Evolutionary conservation across 345 rosid genomes (phyloP), one percentile per base, ranked within the genome.

Genomic region (Murraya koenigii): DNA sequence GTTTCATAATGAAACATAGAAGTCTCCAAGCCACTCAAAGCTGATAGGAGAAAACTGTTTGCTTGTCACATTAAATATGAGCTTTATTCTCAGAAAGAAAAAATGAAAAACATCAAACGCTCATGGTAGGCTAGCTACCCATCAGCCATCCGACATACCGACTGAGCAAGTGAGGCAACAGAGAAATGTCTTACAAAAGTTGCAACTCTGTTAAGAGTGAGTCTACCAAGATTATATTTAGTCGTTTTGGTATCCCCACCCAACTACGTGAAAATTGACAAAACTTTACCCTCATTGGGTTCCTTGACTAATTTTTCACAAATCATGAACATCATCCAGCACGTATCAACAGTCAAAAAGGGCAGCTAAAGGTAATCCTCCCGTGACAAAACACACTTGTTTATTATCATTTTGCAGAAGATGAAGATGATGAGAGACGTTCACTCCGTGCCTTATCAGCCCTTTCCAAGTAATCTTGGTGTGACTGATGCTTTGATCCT

Each of bases 381-480:
- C 30, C 60, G 59, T 58, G 10, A 75, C 72, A 70, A 49, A 69
- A 39, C 44, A 77, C 36, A 59, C 70, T n/a, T 19, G 14, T 61
- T 55, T 67, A 65, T 63, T 32, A 75, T 85, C 80, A 86, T 82
- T 90, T 89, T 8, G 82, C 66, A 66, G 90, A 76, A 38, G 85
- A 74, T 39, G 88, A 75, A 20, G 75, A 38, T 65, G 93, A 85
- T 26, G 98, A 96, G 69, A 96, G 97, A 58, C 97, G 92, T 23
- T 86, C 90, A 72, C 78, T 88, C 47, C 97, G 85, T 66, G 98
- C 98, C 84, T 87, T 89, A 83, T 96, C 99, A 2, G 98, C 98
- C 71, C 81, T 94, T 68, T 96, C 99, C 97, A 96, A 8, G 88
- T 96, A 96, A 83, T 96, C 99, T 91, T 96, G 99, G 78, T 94